These are phyloP conservation scores for Lichtheimia corymbifera DNA, from an alignment of 371 early-diverging fungal species.

Conservation along the genomic window DNA sequence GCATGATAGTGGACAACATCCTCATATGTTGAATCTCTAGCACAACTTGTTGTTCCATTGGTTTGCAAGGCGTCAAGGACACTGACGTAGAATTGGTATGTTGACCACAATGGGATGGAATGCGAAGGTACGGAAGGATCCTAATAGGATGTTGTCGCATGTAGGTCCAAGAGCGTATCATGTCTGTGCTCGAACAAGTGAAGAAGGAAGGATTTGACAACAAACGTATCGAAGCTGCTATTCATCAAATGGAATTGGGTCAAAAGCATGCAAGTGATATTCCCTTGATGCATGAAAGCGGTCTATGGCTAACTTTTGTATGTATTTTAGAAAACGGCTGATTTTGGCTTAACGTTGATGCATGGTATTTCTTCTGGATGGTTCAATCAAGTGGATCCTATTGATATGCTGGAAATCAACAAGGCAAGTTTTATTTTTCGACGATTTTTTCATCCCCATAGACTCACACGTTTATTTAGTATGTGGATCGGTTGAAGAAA, in stretches of 20 bases:
- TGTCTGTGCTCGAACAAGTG: slow-evolving; percentile 66
- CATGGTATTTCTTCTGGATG: slow-evolving; percentile 77
- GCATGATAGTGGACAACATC: neutral
- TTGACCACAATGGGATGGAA: neutral
- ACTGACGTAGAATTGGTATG: slow-evolving; percentile 55
- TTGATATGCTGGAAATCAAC: slow-evolving; percentile 81
- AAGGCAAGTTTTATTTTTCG: slow-evolving; percentile 36
- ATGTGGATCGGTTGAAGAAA: slow-evolving; percentile 71
- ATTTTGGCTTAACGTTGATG: slow-evolving; percentile 87
- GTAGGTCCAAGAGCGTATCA: slow-evolving; percentile 72
- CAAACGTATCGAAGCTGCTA: slow-evolving; percentile 81
- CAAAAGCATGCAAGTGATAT: slow-evolving; percentile 74
- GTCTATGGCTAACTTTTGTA: neutral
- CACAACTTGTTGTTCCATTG: slow-evolving; percentile 62
- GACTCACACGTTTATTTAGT: slow-evolving; percentile 32
- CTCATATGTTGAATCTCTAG: slow-evolving; percentile 17
- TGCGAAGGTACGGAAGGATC: too few species aligned
- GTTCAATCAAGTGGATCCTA: slow-evolving; percentile 89
- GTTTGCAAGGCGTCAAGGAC: slow-evolving; percentile 68
- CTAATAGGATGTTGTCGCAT: neutral
- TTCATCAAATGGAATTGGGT: slow-evolving; percentile 89
- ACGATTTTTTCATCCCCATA: too few species aligned
- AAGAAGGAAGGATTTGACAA: slow-evolving; percentile 76
- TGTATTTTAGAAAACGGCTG: slow-evolving; percentile 72
- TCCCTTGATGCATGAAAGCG: neutral